Conservation (phyloP, 129 eudicot genomes). For the Tagetes erecta region DNA sequence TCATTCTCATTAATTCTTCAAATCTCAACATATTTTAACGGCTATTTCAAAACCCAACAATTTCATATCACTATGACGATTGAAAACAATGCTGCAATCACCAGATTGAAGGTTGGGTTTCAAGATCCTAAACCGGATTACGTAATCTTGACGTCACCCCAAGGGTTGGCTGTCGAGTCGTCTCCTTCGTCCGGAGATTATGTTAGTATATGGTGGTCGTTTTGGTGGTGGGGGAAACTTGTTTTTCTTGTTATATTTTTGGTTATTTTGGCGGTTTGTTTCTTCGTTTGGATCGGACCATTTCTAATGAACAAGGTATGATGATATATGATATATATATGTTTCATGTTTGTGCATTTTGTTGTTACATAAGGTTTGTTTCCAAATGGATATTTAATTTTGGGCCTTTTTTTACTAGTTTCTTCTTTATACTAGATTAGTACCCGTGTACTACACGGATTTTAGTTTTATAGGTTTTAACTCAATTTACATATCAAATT, state of each 20-base stretch:
- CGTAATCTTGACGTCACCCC: conserved; percentile 41
- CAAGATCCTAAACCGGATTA: conserved; percentile 54
- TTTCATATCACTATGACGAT: conserved; percentile 27
- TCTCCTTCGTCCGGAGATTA: conserved; percentile 14
- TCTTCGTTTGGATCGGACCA: conserved; percentile 80
- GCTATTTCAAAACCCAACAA: no score
- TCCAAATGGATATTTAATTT: background rate
- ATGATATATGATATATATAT: background rate
- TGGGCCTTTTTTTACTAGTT: no score
- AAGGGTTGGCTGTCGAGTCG: conserved; percentile 15
- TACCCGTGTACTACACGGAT: no score
- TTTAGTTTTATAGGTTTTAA: no score
- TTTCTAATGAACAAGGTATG: conserved; percentile 70
- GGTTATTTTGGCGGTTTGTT: conserved; percentile 58
- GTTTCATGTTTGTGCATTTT: background rate
- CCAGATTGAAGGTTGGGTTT: conserved; percentile 38
- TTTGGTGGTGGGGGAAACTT: conserved; percentile 88
- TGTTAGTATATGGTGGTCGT: conserved; percentile 45
- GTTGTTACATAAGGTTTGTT: background rate
- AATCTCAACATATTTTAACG: no score
- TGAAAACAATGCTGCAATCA: conserved; percentile 26
- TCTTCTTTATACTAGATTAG: no score
- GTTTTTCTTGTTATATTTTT: conserved; percentile 50
- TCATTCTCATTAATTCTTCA: no score
- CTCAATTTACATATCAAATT: no score